Evolutionary conservation across 139 green algal genomes (phyloP), one percentile per base, ranked within the genome.

Genomic region (Gonium pectorale): DNA sequence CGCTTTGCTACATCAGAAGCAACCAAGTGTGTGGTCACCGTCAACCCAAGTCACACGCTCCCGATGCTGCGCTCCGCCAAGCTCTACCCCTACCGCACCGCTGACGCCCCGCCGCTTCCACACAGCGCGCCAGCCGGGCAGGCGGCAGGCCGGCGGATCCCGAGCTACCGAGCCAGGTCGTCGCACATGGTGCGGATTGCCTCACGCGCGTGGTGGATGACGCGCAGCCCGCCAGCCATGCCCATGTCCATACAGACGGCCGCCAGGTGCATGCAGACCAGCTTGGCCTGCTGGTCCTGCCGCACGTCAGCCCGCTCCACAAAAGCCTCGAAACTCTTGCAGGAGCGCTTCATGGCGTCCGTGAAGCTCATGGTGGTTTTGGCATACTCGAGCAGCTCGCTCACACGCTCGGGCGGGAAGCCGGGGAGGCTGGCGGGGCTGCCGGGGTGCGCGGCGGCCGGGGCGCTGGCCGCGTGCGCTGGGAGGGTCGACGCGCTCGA

Each of bases 261-360:
- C 33, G 79, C 86, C 44, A 90, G 79, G 64, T 90, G 86, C 79
- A 87, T 81, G 46, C 68, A 87, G 37, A 73, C 80, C 19, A 85
- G 38, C 72, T 90, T 90, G 46, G 71, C 71, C 21, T 67, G 41
- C 79, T 86, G 67, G 56, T 81, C 80, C 26, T 68, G 33, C 26
- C 41, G 79, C 21, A 87, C 49, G 59, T 90, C 86, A 1, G 70
- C 7, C 0, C 79, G 69, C 51, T 90, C 86, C 51, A 90, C 35
- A 11, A 90, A 85, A 0, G 41, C 70, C 72, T 90, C 68, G 27
- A 87, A 87, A n/a, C 71, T 59, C 44, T 81, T 79, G 3, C 44
- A 68, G 24, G 86, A 87, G 29, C 79, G 70, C 13, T 62, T 46
- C 60, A 87, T 75, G n/a, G 59, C 66, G 11, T 83, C 63, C 2